Conservation (phyloP, 352 stramenopile species). For the Phytophthora rubi region DNA sequence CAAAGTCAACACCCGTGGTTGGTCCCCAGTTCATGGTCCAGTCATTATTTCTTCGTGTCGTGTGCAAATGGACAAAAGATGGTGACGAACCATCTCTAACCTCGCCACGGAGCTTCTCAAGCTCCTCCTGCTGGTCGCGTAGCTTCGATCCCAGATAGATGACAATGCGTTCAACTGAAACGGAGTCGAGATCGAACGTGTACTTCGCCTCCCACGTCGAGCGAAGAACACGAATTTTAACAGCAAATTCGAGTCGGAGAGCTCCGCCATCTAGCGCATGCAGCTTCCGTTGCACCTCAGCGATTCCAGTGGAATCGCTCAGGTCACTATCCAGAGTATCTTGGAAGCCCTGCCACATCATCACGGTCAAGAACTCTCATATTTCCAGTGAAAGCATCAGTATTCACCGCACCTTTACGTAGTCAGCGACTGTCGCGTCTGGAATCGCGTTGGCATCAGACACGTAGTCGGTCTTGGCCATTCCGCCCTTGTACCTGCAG, state of each 20-base stretch:
- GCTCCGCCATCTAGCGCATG: not conserved
- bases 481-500: not conserved
- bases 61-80: no score
- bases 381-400: no score
- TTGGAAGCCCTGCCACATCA: not conserved
- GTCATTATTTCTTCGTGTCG: no score
- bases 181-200: constrained; percentile 5
- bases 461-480: constrained; percentile 3
- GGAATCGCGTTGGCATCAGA: not conserved
- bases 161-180: constrained; percentile 10
- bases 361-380: not conserved
- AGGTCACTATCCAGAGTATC: constrained; percentile 1
- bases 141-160: constrained; percentile 13
- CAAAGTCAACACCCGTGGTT: no score
- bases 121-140: constrained; percentile 11
- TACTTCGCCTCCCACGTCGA: not conserved
- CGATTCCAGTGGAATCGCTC: not conserved
- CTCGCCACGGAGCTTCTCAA: not conserved
- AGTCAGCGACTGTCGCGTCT: not conserved
- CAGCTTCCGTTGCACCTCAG: not conserved
- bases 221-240: constrained; percentile 1
- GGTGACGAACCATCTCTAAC: not conserved
- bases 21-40: no score
- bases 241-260: not conserved
- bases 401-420: not conserved